A percentile compares a stretch with the other conserved stretches of the same genome.
phyloP scores from a whole-genome alignment of 2,329 filamentous ascomycete genomes.

The Fusarium sp. region DNA sequence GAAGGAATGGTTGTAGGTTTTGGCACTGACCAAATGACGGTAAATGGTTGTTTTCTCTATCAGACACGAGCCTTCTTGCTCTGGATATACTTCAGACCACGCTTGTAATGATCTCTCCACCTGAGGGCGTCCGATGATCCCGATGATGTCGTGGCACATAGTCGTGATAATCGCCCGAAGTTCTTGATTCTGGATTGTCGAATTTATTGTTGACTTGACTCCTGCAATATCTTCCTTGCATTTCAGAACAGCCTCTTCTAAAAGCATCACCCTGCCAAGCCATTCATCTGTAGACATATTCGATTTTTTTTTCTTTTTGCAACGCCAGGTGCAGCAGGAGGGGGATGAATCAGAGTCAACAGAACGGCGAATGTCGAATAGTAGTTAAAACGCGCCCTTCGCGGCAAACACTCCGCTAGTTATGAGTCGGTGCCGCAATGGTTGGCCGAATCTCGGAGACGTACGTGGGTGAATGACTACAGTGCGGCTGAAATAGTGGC shows the following conservation, averaged over 20 bases:
- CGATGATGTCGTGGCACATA: neutral
- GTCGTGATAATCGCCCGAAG: neutral
- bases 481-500: constrained; percentile 1
- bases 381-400: neutral
- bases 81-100: constrained; percentile 14
- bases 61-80: neutral
- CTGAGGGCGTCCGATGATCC: neutral
- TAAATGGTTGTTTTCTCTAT: constrained; percentile 9
- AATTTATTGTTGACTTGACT: neutral
- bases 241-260: neutral
- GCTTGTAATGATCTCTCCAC: neutral
- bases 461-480: neutral
- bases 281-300: neutral
- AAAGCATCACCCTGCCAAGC: neutral
- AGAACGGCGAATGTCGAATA: neutral
- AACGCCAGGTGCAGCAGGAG: neutral
- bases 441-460: constrained; percentile 7
- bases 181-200: neutral
- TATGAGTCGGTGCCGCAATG: neutral
- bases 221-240: neutral
- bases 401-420: too few relatives aligned
- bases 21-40: constrained; percentile 2
- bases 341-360: too few relatives aligned
- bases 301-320: neutral
- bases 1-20: too few relatives aligned